These are phyloP conservation scores for Lactarius hengduanensis DNA, from an alignment of 768 basidiomycete genomes.

Conservation along the genomic window DNA sequence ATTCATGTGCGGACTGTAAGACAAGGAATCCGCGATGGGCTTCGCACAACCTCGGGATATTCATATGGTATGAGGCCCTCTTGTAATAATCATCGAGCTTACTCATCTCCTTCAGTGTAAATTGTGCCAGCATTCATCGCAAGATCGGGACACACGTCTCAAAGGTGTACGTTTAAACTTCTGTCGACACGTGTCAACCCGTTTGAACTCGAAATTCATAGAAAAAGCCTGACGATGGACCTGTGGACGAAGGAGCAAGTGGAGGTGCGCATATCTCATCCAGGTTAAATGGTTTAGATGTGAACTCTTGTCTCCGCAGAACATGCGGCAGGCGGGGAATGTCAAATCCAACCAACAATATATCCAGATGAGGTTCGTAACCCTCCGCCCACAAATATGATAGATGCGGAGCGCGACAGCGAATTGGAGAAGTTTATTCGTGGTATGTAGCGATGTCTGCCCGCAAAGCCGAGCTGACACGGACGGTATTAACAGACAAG, in stretches of 20 bases:
- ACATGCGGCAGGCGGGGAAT: slow-evolving; percentile 82
- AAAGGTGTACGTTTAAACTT: slow-evolving; percentile 71
- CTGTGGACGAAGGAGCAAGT: slow-evolving; percentile 87
- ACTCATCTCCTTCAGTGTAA: slow-evolving; percentile 50
- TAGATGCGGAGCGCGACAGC: slow-evolving; percentile 78
- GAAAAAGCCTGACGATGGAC: slow-evolving; percentile 89
- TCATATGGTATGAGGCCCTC: slow-evolving; percentile 61
- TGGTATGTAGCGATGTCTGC: slow-evolving; percentile 45
- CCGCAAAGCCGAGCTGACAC: slow-evolving; percentile 3
- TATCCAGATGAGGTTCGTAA: slow-evolving; percentile 78
- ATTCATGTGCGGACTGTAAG: slow-evolving; percentile 91
- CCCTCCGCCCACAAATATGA: slow-evolving; percentile 78
- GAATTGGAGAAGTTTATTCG: slow-evolving; percentile 92
- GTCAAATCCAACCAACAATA: slow-evolving; percentile 72
- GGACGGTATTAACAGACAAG: slow-evolving; percentile 50
- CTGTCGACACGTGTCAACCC: slow-evolving; percentile 1
- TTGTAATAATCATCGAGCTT: slow-evolving; percentile 9
- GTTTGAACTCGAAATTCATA: slow-evolving; percentile 33
- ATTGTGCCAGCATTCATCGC: slow-evolving; percentile 89
- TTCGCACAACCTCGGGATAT: slow-evolving; percentile 83
- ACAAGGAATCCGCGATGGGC: slow-evolving; percentile 87
- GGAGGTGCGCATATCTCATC: slow-evolving; percentile 52
- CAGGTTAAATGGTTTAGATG: slow-evolving; percentile 5
- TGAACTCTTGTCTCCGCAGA: slow-evolving; percentile 42
- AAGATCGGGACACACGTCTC: slow-evolving; percentile 93